phyloP scores from a whole-genome alignment of 345 rosid species.

The Crucihimalaya himalaica region DNA sequence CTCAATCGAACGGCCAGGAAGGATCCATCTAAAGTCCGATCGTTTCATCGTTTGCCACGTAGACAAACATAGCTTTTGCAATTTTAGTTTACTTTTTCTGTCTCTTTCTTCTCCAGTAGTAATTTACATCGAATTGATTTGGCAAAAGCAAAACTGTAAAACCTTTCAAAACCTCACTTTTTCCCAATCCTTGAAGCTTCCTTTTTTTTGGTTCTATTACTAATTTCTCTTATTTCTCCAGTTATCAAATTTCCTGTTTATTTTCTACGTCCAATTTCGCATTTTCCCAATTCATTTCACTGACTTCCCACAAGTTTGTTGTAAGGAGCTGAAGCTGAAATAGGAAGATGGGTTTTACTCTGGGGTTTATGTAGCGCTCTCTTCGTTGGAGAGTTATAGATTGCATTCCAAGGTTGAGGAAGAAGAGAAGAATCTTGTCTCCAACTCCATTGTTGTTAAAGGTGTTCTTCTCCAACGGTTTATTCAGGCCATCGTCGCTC shows the following conservation, averaged over 20 bases:
- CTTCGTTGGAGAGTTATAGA: constrained; percentile 56
- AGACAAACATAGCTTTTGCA: neutral
- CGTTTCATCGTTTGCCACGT: neutral
- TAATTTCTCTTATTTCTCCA: neutral
- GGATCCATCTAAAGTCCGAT: neutral
- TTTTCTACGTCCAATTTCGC: neutral
- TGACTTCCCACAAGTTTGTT: neutral
- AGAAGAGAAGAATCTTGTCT: constrained; percentile 69
- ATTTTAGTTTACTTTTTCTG: neutral
- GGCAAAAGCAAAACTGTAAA: neutral
- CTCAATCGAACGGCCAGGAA: neutral
- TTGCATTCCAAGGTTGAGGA: constrained; percentile 70
- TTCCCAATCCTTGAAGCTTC: neutral
- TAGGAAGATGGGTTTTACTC: constrained; percentile 59
- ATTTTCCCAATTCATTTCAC: neutral
- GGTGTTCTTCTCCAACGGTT: constrained; percentile 76
- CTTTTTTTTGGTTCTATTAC: neutral
- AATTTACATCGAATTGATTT: neutral
- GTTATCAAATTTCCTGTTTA: neutral
- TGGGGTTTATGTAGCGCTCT: constrained; percentile 54
- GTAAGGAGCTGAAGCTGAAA: neutral
- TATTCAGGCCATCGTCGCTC: constrained; percentile 66
- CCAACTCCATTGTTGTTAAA: constrained; percentile 61
- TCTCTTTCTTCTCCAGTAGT: neutral
- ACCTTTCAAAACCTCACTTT: neutral